A percentile compares a stretch with the other conserved stretches of the same genome.
phyloP scores from a whole-genome alignment of 2,329 filamentous ascomycete genomes.

The Bisporella sp. region DNA sequence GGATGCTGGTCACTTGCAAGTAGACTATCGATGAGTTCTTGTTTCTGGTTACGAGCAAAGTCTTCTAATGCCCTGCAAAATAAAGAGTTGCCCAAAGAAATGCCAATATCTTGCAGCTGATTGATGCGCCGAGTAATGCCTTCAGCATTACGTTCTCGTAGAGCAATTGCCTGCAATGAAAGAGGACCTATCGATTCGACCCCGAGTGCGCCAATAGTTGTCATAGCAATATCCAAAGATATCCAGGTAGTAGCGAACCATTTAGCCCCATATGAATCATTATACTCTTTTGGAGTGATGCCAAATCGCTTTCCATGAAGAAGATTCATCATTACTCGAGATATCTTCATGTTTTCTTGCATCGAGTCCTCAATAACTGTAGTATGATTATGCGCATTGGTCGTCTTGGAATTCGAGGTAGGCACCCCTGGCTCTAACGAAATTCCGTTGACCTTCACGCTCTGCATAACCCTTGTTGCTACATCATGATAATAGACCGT shows the following conservation, averaged over 20 bases:
- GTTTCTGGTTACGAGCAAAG: constrained; percentile 51
- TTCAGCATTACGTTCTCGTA: constrained; percentile 50
- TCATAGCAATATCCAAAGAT: constrained; percentile 64
- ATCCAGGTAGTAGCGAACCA: constrained; percentile 76
- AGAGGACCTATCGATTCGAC: constrained; percentile 66
- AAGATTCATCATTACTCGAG: constrained; percentile 27
- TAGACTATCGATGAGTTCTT: constrained; percentile 19
- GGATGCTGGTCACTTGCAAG: constrained; percentile 56
- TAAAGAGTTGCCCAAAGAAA: constrained; percentile 53
- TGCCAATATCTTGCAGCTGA: constrained; percentile 53
- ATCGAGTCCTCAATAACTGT: background rate
- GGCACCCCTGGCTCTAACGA: no score
- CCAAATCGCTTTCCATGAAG: constrained; percentile 23
- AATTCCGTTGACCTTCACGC: no score
- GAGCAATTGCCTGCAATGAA: constrained; percentile 69
- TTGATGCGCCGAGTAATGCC: constrained; percentile 52
- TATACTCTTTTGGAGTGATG: constrained; percentile 41
- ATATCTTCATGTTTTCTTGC: constrained; percentile 13
- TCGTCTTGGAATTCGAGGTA: no score
- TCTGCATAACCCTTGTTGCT: no score
- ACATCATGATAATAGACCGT: constrained; percentile 24
- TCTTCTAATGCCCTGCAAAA: constrained; percentile 61
- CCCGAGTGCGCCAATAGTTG: constrained; percentile 62
- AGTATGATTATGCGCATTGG: no score
- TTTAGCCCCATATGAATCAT: constrained; percentile 67